Conservation (phyloP, 192 early-diverging fungal species). For the Haplosporangium gracile region DNA sequence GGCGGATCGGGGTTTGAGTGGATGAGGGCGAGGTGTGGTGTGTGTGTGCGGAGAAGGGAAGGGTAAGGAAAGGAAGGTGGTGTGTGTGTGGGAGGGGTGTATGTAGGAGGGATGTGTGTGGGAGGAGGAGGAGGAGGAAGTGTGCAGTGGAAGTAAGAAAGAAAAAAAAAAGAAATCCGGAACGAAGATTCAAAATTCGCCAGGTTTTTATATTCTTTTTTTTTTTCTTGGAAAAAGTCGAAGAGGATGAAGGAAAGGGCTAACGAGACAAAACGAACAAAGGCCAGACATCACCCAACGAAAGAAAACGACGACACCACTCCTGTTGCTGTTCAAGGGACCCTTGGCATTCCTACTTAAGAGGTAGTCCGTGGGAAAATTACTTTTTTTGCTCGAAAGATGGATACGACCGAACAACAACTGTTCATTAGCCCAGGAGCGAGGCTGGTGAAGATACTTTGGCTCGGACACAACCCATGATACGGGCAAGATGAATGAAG, state of each 20-base stretch:
- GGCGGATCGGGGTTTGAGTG: slow-evolving; percentile 26
- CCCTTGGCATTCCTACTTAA: slow-evolving; percentile 18
- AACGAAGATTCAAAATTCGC: neutral
- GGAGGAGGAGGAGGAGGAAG: neutral
- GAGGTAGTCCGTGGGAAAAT: slow-evolving; percentile 28
- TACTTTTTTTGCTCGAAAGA: neutral
- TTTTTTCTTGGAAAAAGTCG: neutral
- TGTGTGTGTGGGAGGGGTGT: neutral
- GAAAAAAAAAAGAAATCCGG: neutral
- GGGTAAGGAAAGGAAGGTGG: neutral
- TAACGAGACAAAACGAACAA: neutral
- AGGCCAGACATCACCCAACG: neutral
- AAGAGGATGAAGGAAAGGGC: neutral
- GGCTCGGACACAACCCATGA: neutral
- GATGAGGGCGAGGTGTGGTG: neutral
- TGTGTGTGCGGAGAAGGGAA: neutral
- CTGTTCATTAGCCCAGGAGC: neutral
- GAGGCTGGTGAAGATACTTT: too few relatives aligned
- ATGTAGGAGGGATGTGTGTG: too few relatives aligned
- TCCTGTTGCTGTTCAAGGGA: neutral
- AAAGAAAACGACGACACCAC: neutral
- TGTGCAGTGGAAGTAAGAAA: neutral
- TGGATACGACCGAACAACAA: neutral
- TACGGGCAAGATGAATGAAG: neutral
- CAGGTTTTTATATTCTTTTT: neutral